phyloP scores from a whole-genome alignment of 495 filamentous ascomycete genomes.

The Aspergillus nanangensis region DNA sequence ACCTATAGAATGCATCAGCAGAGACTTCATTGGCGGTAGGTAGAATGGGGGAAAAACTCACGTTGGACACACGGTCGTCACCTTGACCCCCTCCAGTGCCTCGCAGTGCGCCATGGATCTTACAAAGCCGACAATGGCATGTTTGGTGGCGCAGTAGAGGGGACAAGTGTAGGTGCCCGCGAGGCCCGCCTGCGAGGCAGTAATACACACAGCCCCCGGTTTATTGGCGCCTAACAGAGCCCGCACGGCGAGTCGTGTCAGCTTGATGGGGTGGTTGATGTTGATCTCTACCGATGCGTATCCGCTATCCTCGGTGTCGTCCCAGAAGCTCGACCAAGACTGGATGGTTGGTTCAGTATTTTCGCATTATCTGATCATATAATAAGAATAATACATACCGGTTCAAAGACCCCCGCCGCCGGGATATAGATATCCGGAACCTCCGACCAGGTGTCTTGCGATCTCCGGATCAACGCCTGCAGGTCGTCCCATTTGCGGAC shows the following conservation, averaged over 20 bases:
- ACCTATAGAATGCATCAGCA: background rate
- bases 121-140: background rate
- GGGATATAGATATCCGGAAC: constrained; percentile 5
- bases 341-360: background rate
- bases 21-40: background rate
- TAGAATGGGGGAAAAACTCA: background rate
- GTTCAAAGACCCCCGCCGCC: constrained; percentile 4
- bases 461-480: background rate
- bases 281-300: constrained; percentile 8
- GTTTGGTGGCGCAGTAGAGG: background rate
- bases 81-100: constrained; percentile 1
- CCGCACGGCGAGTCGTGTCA: constrained; percentile 5
- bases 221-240: background rate
- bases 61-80: background rate
- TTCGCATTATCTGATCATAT: background rate
- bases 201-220: constrained; percentile 1
- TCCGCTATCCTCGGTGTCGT: background rate
- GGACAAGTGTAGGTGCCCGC: background rate
- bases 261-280: constrained; percentile 5
- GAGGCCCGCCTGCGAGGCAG: background rate
- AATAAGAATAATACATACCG: background rate
- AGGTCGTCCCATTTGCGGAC: constrained; percentile 1
- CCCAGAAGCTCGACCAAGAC: constrained; percentile 8
- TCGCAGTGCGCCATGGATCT: background rate
- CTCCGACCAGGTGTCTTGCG: background rate